Base-by-base conservation (phyloP, 495 filamentous ascomycete genomes). In the Mycothermus thermophilus region DNA sequence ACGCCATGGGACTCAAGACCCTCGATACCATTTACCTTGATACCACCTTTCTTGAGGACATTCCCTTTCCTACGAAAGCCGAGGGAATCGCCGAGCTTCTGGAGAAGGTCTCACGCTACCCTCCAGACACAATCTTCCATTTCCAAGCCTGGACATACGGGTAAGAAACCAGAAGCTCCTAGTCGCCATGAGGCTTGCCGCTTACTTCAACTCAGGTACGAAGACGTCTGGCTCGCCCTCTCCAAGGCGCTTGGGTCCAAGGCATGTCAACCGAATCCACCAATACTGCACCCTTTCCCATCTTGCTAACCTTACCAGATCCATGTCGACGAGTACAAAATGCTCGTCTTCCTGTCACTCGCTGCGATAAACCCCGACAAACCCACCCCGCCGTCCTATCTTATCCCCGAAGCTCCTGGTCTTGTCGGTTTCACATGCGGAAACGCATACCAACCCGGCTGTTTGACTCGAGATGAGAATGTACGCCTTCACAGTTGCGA, bases 111-210 rank as follows among this genome's bases (percentile, higher is more conserved):
- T 48, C 59, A 0, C 45, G 59, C 8, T 93, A 90, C 54, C 80
- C 86, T 0, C 36, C 60, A 8, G 72, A 87, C 15, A 92, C 83
- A 0, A 57, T 75, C 4, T 94, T 95, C 46, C 80, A 93, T 54
- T 71, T 96, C 31, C 68, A 83, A 31, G 72, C 86, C 2, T 95
- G 87, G 88, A 96, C 88, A 1, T 92, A 90, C 52, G 88, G 88
- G 32, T 78, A 69, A 47, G 58, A 42, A 6, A n/a, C 13, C 0
- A 5, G n/a, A 9, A 8, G 17, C 9, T 13, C 2, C 12, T 9
- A 15, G 10, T 17, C 8, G 21, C 16, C 14, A 12, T n/a, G 23
- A 9, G 2, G 10, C 20, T 13, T 9, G 17, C 1, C 13, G 13
- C 37, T 33, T 19, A 30, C 6, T 17, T 2, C 8, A 17, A 2